Evolutionary conservation across 768 basidiomycete genomes (phyloP).

Genomic region (Rhizopogon salebrosus): DNA sequence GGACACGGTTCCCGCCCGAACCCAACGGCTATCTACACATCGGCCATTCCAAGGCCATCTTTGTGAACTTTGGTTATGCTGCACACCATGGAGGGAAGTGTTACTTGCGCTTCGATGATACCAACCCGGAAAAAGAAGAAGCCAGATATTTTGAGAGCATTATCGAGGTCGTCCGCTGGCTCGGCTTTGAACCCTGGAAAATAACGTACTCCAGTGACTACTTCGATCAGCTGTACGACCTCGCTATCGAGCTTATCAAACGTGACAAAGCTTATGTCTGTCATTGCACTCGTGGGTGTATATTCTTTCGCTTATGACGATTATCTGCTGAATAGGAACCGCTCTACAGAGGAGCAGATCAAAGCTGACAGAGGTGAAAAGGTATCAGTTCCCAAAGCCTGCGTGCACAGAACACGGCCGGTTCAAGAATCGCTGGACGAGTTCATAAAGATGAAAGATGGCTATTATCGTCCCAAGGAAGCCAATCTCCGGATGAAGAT

Average conservation of each 20-base stretch:
- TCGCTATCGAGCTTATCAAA: slow-evolving; percentile 85
- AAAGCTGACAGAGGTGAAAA: slow-evolving; percentile 84
- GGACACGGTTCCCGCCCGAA: slow-evolving; percentile 97
- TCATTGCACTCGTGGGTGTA: slow-evolving; percentile 83
- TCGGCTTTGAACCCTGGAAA: slow-evolving; percentile 97
- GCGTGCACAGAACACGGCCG: slow-evolving; percentile 82
- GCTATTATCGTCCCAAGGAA: slow-evolving; percentile 86
- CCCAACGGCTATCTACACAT: slow-evolving; percentile 96
- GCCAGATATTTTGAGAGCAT: slow-evolving; percentile 95
- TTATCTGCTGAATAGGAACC: not conserved
- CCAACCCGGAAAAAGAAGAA: slow-evolving; percentile 98
- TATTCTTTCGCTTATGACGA: not conserved
- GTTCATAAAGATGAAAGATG: slow-evolving; percentile 90
- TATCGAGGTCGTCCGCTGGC: slow-evolving; percentile 91
- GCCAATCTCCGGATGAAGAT: slow-evolving; percentile 97
- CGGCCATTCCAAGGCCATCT: slow-evolving; percentile 98
- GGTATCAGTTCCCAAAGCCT: slow-evolving; percentile 74
- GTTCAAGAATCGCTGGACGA: slow-evolving; percentile 82
- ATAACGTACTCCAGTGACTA: slow-evolving; percentile 99
- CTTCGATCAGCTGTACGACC: slow-evolving; percentile 79
- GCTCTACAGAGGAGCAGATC: slow-evolving; percentile 79
- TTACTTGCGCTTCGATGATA: slow-evolving; percentile 96
- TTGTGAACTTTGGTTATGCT: slow-evolving; percentile 98
- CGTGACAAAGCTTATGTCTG: slow-evolving; percentile 94
- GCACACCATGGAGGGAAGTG: slow-evolving; percentile 89